Evolutionary conservation across 2,329 filamentous ascomycete genomes (phyloP), one percentile per base, ranked within the genome.

Genomic region (Alternaria gaisen): DNA sequence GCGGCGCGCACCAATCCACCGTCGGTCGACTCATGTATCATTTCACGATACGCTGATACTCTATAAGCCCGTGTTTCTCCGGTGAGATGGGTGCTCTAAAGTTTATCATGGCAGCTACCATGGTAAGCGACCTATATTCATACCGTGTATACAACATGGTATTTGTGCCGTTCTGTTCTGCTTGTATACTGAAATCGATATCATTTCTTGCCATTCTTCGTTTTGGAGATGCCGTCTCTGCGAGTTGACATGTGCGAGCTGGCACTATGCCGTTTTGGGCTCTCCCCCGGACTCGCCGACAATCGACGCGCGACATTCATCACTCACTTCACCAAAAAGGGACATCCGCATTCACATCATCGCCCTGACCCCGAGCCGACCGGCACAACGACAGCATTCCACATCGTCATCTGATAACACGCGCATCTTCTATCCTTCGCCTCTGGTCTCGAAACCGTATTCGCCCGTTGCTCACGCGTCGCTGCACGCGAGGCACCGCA

Each of bases 401-500:
- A 11, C 40, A 53, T 44, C 53, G 11, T 42, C 41, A 53, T 53
- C 58, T 41, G 9, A 48, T 41, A 18, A 59, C 20, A 28, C 24
- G 36, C 26, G 36, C 26, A 58, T 48, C 16, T 28, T 5, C 34
- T 30, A 22, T 5, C 30, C 20, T 28, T 46, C n/a, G 16, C 14
- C 42, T 57, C 40, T 10, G 24, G 16, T n/a, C 32, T 40, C 30
- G 34, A 41, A 22, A 18, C 18, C 40, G 14, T 26, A 20, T 32
- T 22, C 51, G 38, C 42, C 46, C 51, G 46, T 36, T 41, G 46
- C 43, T 61, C 57, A 53, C 77, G 74, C 77, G 74, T 76, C 73
- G 74, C 70, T 71, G 58, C 67, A 58, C 56, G 66, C 70, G 68
- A 71, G 68, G 69, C 65, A 62, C 65, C 63, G 47, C 60, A 67